Evolutionary conservation across 2,329 filamentous ascomycete genomes (phyloP).

Genomic region (Colletotrichum lini): DNA sequence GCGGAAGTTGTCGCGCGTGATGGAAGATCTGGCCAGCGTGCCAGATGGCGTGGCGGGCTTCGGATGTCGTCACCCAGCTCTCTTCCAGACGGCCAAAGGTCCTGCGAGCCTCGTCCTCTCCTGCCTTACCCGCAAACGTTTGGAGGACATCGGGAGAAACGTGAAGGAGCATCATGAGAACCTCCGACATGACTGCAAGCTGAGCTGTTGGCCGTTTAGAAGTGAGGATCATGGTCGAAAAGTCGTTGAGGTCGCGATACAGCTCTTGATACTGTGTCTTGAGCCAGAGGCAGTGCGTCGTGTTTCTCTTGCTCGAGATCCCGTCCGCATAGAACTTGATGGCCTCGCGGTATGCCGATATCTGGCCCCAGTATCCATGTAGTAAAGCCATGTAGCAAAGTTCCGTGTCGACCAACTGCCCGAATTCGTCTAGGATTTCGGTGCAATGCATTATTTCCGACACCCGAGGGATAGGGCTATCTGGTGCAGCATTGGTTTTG

Average conservation of each 20-base stretch:
- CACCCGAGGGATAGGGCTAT: slow-evolving; percentile 29
- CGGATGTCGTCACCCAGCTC: slow-evolving; percentile 53
- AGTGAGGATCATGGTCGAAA: slow-evolving; percentile 44
- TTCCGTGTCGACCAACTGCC: slow-evolving; percentile 48
- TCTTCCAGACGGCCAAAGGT: slow-evolving; percentile 52
- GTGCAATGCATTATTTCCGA: slow-evolving; percentile 40
- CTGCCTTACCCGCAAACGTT: slow-evolving; percentile 59
- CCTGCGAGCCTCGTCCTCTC: slow-evolving; percentile 54
- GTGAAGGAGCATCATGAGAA: slow-evolving; percentile 50
- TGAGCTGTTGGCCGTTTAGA: slow-evolving; percentile 36
- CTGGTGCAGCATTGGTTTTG: slow-evolving; percentile 25
- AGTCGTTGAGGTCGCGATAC: slow-evolving; percentile 49
- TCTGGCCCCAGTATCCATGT: slow-evolving; percentile 51
- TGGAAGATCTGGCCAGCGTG: slow-evolving; percentile 50
- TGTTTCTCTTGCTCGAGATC: slow-evolving; percentile 31
- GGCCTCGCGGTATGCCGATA: slow-evolving; percentile 51
- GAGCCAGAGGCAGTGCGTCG: slow-evolving; percentile 48
- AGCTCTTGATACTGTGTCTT: slow-evolving; percentile 50
- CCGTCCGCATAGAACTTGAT: slow-evolving; percentile 47
- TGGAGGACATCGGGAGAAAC: slow-evolving; percentile 60
- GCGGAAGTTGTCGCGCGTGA: slow-evolving; percentile 40
- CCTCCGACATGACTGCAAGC: slow-evolving; percentile 39
- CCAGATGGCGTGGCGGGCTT: slow-evolving; percentile 51
- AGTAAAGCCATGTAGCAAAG: slow-evolving; percentile 49
- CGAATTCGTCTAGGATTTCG: slow-evolving; percentile 39